Percentiles rank a stretch among this genome's conserved stretches.
Conservation (phyloP, 2,329 filamentous ascomycete genomes). For the Colletotrichum chrysophilum region DNA sequence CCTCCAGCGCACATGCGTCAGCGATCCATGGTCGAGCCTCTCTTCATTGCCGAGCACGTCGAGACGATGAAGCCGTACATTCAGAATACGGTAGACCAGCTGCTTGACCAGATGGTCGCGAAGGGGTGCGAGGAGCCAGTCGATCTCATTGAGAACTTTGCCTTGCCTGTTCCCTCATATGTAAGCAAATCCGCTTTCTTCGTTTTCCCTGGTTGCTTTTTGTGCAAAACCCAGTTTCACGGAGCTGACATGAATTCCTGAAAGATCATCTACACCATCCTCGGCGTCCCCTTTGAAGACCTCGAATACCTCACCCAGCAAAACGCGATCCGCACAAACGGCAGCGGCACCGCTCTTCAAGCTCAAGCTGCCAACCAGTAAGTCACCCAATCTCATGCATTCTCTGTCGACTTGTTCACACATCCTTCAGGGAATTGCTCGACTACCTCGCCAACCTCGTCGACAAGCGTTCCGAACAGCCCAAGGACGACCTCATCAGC, state of each 20-base stretch:
- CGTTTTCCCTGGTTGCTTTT: background rate
- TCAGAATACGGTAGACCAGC: slow-evolving; percentile 46
- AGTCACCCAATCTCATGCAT: background rate
- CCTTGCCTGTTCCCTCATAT: slow-evolving; percentile 52
- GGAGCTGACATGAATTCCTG: background rate
- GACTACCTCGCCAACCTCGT: slow-evolving; percentile 49
- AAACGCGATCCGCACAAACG: slow-evolving; percentile 50
- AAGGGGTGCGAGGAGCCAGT: slow-evolving; percentile 42
- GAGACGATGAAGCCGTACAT: slow-evolving; percentile 48
- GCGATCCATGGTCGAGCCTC: slow-evolving; percentile 49
- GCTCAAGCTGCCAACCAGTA: slow-evolving; percentile 49
- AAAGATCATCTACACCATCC: slow-evolving; percentile 54
- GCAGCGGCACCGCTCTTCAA: slow-evolving; percentile 50
- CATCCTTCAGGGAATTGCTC: slow-evolving; percentile 40
- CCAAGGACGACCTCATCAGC: slow-evolving; percentile 51
- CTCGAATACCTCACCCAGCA: slow-evolving; percentile 51
- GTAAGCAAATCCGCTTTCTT: slow-evolving; percentile 27
- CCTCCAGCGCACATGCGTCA: slow-evolving; percentile 51
- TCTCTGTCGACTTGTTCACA: background rate
- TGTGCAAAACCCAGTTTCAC: background rate
- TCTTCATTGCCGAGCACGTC: slow-evolving; percentile 45
- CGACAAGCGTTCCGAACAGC: slow-evolving; percentile 41
- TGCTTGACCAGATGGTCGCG: slow-evolving; percentile 43
- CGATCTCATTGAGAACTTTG: slow-evolving; percentile 51
- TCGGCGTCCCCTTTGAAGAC: slow-evolving; percentile 52